Conservation (phyloP, 129 eudicot genomes). For the Flaveria robusta region DNA sequence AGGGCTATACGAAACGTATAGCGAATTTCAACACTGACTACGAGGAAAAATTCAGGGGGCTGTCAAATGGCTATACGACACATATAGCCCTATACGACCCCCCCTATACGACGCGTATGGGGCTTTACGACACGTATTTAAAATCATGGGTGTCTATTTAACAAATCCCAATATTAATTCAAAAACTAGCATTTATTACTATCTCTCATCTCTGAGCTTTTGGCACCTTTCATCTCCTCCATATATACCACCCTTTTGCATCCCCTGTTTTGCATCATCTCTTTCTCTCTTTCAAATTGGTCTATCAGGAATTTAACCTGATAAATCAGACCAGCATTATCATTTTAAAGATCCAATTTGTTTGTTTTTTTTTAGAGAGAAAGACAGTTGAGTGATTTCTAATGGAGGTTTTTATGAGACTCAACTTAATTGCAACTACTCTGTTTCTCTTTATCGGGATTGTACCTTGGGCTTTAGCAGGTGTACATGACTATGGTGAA, state of each 20-base stretch:
- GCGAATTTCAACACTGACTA: too few relatives aligned
- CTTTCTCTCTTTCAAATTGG: slow-evolving; percentile 33
- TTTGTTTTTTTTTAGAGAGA: neutral
- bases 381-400: slow-evolving; percentile 5
- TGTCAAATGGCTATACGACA: too few relatives aligned
- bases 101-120: too few relatives aligned
- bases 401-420: slow-evolving; percentile 53
- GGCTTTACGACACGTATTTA: too few relatives aligned
- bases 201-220: slow-evolving; percentile 50
- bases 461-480: slow-evolving; percentile 63
- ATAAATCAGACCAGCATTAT: slow-evolving; percentile 57
- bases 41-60: too few relatives aligned
- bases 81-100: too few relatives aligned
- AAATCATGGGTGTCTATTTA: too few relatives aligned
- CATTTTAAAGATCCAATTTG: slow-evolving; percentile 17
- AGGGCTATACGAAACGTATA: too few relatives aligned
- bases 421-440: slow-evolving; percentile 40
- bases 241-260: slow-evolving; percentile 48
- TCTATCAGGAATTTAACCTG: slow-evolving; percentile 47
- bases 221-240: slow-evolving; percentile 63
- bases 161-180: slow-evolving; percentile 29
- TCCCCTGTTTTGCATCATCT: slow-evolving; percentile 36
- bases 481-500: slow-evolving; percentile 69
- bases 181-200: slow-evolving; percentile 54
- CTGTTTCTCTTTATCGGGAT: slow-evolving; percentile 54